phyloP scores from a whole-genome alignment of 768 basidiomycete genomes.

The Imleria badia region DNA sequence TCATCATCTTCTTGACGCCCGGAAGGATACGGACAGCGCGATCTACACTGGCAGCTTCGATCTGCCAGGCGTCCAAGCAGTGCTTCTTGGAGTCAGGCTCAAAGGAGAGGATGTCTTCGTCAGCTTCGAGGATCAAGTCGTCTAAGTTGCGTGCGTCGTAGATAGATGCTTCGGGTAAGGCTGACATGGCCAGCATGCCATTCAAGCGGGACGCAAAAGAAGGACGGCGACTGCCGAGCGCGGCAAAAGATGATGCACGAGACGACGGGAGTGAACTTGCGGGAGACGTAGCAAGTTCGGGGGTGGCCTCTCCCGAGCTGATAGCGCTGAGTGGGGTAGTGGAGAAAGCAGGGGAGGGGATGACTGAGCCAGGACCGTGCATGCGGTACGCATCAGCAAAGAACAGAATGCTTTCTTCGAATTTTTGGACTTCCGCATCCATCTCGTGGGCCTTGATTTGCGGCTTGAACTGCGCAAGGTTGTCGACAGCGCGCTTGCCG shows the following conservation, averaged over 20 bases:
- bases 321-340: conserved; percentile 16
- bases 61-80: conserved; percentile 49
- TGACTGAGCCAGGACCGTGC: conserved; percentile 40
- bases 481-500: conserved; percentile 76
- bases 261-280: conserved; percentile 42
- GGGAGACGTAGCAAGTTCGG: conserved; percentile 38
- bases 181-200: conserved; percentile 39
- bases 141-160: conserved; percentile 26
- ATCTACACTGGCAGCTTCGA: conserved; percentile 56
- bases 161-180: conserved; percentile 31
- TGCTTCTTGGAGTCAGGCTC: conserved; percentile 32
- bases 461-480: conserved; percentile 62
- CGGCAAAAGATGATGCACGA: conserved; percentile 41
- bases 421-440: conserved; percentile 55
- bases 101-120: conserved; percentile 33
- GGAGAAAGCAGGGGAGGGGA: conserved; percentile 20
- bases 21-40: conserved; percentile 71
- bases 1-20: conserved; percentile 64
- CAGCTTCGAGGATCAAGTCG: conserved; percentile 34
- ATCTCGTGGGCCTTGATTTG: conserved; percentile 54
- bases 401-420: conserved; percentile 65
- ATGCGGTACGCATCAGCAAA: conserved; percentile 59
- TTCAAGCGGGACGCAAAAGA: conserved; percentile 45
- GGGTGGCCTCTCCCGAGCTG: conserved; percentile 41
- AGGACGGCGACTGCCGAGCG: conserved; percentile 40